Evolutionary conservation across 371 early-diverging fungal species (phyloP).

Genomic region (Fennellomyces sp.): DNA sequence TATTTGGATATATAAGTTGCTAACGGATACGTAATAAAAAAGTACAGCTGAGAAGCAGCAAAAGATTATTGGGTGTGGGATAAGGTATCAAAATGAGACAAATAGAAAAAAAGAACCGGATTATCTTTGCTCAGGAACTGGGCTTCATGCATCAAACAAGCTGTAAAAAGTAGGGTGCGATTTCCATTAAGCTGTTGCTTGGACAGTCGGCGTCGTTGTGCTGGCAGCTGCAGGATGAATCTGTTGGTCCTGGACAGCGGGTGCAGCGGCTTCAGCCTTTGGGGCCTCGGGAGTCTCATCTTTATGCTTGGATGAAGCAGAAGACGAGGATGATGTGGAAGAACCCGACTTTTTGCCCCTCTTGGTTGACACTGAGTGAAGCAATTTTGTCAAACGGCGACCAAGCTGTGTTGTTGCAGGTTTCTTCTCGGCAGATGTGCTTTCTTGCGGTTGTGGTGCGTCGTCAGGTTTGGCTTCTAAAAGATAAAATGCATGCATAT

Average conservation of each 20-base stretch:
- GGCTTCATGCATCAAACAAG: too few relatives aligned
- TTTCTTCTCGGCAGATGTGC: not conserved
- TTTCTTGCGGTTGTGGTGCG: not conserved
- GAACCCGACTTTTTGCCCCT: not conserved
- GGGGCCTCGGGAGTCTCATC: not conserved
- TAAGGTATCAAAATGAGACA: too few relatives aligned
- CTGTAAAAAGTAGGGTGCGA: too few relatives aligned
- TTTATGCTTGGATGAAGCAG: not conserved
- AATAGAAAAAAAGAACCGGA: too few relatives aligned
- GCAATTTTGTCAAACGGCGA: not conserved
- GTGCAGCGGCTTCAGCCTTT: not conserved
- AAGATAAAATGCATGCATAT: not conserved
- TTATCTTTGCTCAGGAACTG: too few relatives aligned
- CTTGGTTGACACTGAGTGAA: not conserved
- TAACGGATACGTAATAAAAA: too few relatives aligned
- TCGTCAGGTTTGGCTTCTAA: not conserved
- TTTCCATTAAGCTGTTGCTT: slow-evolving; percentile 2
- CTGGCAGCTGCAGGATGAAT: not conserved
- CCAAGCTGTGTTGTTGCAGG: not conserved
- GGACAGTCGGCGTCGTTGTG: not conserved
- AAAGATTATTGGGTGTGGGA: too few relatives aligned
- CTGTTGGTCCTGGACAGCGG: not conserved
- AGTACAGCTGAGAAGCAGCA: too few relatives aligned
- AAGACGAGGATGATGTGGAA: not conserved
- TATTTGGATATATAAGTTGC: too few relatives aligned